Evolutionary conservation across 75 land plant species (phyloP), one percentile per base, ranked within the genome.

Genomic region (Ceratopteris richardii): DNA sequence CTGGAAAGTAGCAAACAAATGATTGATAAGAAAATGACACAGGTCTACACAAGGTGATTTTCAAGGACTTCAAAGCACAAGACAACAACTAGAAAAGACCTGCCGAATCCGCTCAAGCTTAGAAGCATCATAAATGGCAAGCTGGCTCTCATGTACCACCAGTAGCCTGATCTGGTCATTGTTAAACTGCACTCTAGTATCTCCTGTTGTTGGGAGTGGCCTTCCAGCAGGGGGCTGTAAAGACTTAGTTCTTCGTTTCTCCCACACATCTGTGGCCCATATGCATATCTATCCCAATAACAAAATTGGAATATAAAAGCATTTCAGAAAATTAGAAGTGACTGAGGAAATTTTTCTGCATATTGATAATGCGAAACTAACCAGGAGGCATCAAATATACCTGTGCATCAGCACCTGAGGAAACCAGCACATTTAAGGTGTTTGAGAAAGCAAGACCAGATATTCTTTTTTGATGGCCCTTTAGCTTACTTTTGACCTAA

Each of bases 131-230:
- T 72, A 85, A 29, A 85, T 73, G 0, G 89, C 89, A 27, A 85
- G 70, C 60, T 85, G 89, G 17, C 82, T 82, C 66, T 85, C 89
- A 33, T 85, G 85, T 1, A 82, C 80, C 59, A 66, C 85, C 41
- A 85, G 55, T 25, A 85, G 73, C 31, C 83, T 81, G 10, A 56
- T 54, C 48, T 81, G 85, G 46, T 85, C 89, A 42, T 85, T 78
- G 54, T 85, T 85, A 51, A 85, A 85, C 58, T 85, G 88, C 30
- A 85, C 81, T 46, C 77, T 74, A 4, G 88, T 85, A n/a, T 82
- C 89, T 11, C 76, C 63, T 14, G 51, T 41, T 39, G 67, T 51
- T 2, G 75, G 18, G 31, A 72, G 55, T 16, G 71, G 44, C 42
- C 79, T 67, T 2, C 85, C 89, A 51, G 75, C 20, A 10, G 82